These are phyloP conservation scores for Plasmodium coatneyi DNA, from an alignment of 169 alveolate genomes.

Conservation along the genomic window DNA sequence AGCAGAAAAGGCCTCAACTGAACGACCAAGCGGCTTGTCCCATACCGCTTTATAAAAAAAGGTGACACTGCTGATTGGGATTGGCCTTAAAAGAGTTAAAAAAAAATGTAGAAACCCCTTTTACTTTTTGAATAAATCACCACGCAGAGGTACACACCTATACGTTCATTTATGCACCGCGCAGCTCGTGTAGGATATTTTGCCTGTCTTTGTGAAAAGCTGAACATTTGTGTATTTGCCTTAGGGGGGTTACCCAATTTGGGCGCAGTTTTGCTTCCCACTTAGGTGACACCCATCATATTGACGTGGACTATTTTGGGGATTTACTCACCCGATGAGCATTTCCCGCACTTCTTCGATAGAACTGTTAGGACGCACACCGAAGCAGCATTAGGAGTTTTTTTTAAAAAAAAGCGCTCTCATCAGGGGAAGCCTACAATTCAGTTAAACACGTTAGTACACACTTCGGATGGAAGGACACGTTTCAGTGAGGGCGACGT, in stretches of 20 bases:
- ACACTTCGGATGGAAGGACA: not conserved
- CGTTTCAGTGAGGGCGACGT: not conserved
- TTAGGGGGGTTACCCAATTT: not conserved
- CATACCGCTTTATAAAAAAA: constrained; percentile 48
- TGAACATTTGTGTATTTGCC: not conserved
- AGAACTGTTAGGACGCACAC: not conserved
- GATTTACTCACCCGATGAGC: not conserved
- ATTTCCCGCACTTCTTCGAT: not conserved
- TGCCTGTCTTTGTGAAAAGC: not conserved
- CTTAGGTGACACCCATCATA: not conserved
- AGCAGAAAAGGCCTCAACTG: constrained; percentile 8
- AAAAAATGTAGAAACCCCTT: not conserved
- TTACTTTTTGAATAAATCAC: not conserved
- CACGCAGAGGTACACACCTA: not conserved
- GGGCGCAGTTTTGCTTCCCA: not conserved
- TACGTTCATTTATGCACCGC: not conserved
- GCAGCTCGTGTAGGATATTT: not conserved
- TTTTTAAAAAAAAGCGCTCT: not conserved
- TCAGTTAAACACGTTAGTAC: not conserved
- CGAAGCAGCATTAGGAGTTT: not conserved
- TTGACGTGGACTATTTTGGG: not conserved
- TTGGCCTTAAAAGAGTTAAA: not conserved
- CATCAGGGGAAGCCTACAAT: not conserved
- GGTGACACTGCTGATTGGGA: not conserved
- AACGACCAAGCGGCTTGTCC: constrained; percentile 11